Percentiles rank a stretch among this genome's conserved stretches.
These are phyloP conservation scores for Arthroderma sp. DNA, from an alignment of 2,329 filamentous ascomycete genomes.

Conservation along the genomic window DNA sequence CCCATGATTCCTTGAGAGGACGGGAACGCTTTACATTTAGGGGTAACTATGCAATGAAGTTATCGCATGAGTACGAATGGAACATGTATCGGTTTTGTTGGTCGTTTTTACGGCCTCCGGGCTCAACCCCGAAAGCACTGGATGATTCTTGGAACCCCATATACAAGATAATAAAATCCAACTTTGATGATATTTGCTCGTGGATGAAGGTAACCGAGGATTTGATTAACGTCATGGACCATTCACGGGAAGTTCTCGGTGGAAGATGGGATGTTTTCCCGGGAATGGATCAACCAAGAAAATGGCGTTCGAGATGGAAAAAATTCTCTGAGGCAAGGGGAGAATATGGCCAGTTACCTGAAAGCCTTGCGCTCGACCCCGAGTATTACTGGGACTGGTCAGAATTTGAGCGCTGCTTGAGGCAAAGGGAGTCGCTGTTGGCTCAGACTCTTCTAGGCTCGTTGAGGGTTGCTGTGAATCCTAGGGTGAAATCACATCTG, in stretches of 20 bases:
- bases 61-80: neutral
- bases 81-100: neutral
- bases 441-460: neutral
- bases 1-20: too few species aligned
- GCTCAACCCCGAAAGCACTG: neutral
- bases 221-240: neutral
- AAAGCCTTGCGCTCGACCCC: neutral
- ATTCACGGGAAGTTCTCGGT: neutral
- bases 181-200: neutral
- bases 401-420: neutral
- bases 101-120: neutral
- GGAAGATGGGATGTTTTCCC: neutral
- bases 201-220: neutral
- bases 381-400: slow-evolving; percentile 3
- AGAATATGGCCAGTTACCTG: neutral
- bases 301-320: neutral
- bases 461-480: neutral
- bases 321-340: neutral
- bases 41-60: neutral
- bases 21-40: too few species aligned
- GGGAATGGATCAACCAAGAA: neutral
- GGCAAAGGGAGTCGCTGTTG: neutral
- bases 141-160: neutral
- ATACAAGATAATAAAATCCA: neutral
- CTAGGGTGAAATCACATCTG: neutral